Conservation (phyloP, 306 rosid genomes). For the Glycine tomentella region DNA sequence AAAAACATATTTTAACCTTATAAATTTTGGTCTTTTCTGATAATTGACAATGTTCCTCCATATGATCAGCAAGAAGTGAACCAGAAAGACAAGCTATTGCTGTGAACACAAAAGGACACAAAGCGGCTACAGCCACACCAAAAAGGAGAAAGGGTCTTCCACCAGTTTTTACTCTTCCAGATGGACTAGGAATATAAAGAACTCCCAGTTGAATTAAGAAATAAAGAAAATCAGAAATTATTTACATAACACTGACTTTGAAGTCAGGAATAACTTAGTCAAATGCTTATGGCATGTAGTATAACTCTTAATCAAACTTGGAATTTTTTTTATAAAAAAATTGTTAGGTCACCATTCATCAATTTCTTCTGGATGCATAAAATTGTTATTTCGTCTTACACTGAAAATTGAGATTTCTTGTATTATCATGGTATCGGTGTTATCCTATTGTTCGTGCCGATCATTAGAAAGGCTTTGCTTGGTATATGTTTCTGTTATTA, state of each 20-base stretch:
- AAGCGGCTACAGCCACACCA: not conserved
- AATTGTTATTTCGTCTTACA: not conserved
- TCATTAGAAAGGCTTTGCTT: constrained; percentile 12
- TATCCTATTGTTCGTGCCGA: not conserved
- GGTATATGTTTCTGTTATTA: not conserved
- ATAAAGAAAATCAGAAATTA: not conserved
- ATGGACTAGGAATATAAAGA: not conserved
- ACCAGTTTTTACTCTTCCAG: not conserved
- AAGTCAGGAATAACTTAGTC: not conserved
- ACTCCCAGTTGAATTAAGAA: not conserved
- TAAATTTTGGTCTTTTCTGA: not conserved
- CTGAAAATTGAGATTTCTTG: constrained; percentile 14
- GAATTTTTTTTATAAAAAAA: too few species aligned
- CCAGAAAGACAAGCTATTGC: not conserved
- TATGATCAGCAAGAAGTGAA: constrained; percentile 19
- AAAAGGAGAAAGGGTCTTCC: not conserved
- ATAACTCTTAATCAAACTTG: not conserved
- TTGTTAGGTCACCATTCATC: constrained; percentile 7
- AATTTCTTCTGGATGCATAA: constrained; percentile 18
- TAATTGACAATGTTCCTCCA: constrained; percentile 8
- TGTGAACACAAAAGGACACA: not conserved
- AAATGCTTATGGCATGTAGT: not conserved
- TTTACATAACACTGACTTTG: not conserved
- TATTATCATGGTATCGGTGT: not conserved
- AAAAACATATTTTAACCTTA: too few species aligned